Conservation (phyloP, 148 eudicot genomes). For the Salicornia ramosissima region DNA sequence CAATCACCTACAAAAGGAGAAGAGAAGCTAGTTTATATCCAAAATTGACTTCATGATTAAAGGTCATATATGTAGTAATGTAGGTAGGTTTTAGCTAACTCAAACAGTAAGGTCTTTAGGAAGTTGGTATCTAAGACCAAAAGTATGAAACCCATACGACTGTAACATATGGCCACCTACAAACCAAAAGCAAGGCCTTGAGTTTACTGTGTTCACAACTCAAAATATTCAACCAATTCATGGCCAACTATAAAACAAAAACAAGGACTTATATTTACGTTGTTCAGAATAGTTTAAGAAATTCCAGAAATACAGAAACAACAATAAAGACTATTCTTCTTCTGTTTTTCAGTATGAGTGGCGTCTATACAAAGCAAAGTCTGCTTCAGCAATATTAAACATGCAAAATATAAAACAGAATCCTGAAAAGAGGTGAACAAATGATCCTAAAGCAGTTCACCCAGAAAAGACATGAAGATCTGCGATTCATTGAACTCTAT, state of each 20-base stretch:
- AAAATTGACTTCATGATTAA: neutral
- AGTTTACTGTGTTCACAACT: neutral
- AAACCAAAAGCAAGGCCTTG: neutral
- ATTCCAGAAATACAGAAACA: neutral
- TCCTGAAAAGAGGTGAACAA: neutral
- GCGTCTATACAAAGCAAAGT: too few relatives aligned
- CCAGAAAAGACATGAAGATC: neutral
- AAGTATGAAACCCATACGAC: too few relatives aligned
- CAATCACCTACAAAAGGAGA: constrained; percentile 50
- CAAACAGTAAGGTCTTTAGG: neutral
- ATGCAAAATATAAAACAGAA: neutral
- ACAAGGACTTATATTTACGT: neutral
- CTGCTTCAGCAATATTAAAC: neutral
- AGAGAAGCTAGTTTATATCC: neutral
- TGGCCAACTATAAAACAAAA: neutral
- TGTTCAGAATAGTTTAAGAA: neutral
- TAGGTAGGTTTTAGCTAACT: neutral
- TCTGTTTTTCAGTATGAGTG: too few relatives aligned
- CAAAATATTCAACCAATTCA: too few relatives aligned
- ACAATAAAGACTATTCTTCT: neutral
- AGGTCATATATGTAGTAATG: neutral
- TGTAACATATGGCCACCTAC: too few relatives aligned
- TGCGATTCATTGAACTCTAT: neutral
- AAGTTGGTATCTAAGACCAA: neutral
- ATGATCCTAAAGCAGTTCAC: neutral